Conservation (phyloP, 805 yeast species). For the Yamadazyma phyllophila region DNA sequence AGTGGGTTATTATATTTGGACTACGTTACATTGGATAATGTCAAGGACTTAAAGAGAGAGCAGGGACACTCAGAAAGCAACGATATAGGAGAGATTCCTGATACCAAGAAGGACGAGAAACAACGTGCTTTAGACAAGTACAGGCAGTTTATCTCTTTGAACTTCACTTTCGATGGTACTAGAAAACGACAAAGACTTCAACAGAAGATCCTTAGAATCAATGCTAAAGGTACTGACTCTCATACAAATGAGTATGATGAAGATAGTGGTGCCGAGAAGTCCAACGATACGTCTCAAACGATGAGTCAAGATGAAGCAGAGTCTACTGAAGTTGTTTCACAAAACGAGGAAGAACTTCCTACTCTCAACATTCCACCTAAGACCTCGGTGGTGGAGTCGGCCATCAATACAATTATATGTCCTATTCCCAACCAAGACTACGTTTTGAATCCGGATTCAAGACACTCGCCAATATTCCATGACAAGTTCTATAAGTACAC, state of each 20-base stretch:
- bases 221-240: constrained; percentile 22
- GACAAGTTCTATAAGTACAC: constrained; percentile 38
- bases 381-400: constrained; percentile 43
- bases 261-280: constrained; percentile 11
- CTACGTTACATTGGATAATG: constrained; percentile 42
- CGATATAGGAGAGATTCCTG: constrained; percentile 33
- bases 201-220: constrained; percentile 19
- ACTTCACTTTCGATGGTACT: constrained; percentile 12
- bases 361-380: constrained; percentile 43
- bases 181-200: constrained; percentile 14
- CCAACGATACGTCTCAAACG: constrained; percentile 8
- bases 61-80: constrained; percentile 12
- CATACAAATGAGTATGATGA: constrained; percentile 9
- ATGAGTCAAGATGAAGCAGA: constrained; percentile 15
- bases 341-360: constrained; percentile 11
- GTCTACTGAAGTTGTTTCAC: constrained; percentile 10
- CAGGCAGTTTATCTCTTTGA: constrained; percentile 18
- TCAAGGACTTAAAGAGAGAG: constrained; percentile 22
- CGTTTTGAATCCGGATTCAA: constrained; percentile 30
- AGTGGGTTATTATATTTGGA: constrained; percentile 42
- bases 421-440: constrained; percentile 37
- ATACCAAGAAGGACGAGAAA: constrained; percentile 4
- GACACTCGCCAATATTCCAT: constrained; percentile 41
- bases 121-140: constrained; percentile 11
- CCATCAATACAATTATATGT: constrained; percentile 36